Percentiles rank a stretch among this genome's conserved stretches.
These are phyloP conservation scores for Yamadazyma ubonensis DNA, from an alignment of 805 yeast genomes.

Conservation along the genomic window DNA sequence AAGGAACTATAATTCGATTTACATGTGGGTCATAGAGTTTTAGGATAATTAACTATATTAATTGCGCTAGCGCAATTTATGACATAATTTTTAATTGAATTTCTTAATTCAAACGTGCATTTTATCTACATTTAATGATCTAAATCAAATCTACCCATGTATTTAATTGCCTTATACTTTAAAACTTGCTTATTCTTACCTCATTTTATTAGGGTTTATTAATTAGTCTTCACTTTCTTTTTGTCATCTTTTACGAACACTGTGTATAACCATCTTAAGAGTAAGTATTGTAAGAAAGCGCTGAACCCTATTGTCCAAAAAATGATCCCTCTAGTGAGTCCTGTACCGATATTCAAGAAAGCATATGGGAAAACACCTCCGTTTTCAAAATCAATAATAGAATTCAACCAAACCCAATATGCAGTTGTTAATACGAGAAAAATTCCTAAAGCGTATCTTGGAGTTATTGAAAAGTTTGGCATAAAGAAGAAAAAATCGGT, in stretches of 20 bases:
- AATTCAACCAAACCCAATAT: slow-evolving; percentile 55
- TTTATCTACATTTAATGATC: too few species aligned
- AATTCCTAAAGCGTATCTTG: slow-evolving; percentile 37
- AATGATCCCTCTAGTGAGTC: slow-evolving; percentile 43
- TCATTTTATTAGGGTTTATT: background rate
- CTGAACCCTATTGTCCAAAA: slow-evolving; percentile 45
- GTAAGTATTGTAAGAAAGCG: slow-evolving; percentile 31
- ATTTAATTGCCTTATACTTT: too few species aligned
- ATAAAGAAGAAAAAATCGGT: slow-evolving; percentile 55
- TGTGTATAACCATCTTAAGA: slow-evolving; percentile 27
- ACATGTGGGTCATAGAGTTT: too few species aligned
- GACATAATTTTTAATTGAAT: too few species aligned
- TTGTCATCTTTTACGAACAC: slow-evolving; percentile 4
- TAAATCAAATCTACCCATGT: too few species aligned
- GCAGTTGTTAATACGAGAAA: slow-evolving; percentile 39
- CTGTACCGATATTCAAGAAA: slow-evolving; percentile 54
- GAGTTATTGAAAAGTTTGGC: slow-evolving; percentile 41
- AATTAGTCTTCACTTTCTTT: background rate
- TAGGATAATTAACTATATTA: too few species aligned
- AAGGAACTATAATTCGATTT: too few species aligned
- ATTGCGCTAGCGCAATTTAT: too few species aligned
- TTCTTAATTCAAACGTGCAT: too few species aligned
- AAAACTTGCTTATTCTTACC: too few species aligned
- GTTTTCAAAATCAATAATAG: slow-evolving; percentile 43
- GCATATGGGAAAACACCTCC: slow-evolving; percentile 66